Percentiles rank a stretch among this genome's conserved stretches.
phyloP scores from a whole-genome alignment of 768 basidiomycete species.

The Rickenella mellea region DNA sequence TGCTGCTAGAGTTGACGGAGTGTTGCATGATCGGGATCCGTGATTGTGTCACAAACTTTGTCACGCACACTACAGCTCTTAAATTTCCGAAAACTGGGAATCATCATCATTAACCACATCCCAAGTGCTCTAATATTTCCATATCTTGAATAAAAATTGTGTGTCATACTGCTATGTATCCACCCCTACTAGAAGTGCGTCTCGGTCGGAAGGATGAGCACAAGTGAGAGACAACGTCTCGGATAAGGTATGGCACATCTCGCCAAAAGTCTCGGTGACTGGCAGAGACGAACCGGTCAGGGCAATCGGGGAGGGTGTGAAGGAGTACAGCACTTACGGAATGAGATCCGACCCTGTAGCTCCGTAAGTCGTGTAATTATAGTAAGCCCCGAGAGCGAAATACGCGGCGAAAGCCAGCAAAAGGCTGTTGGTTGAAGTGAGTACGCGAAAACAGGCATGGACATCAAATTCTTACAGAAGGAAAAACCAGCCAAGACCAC shows the following conservation, averaged over 20 bases:
- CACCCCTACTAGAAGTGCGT: slow-evolving; percentile 52
- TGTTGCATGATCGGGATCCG: too few species aligned
- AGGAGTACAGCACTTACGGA: slow-evolving; percentile 55
- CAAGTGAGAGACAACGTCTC: slow-evolving; percentile 68
- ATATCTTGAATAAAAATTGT: too few species aligned
- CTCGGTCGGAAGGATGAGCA: slow-evolving; percentile 66
- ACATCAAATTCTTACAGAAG: slow-evolving; percentile 47
- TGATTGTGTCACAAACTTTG: too few species aligned
- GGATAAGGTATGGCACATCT: slow-evolving; percentile 80
- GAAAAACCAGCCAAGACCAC: slow-evolving; percentile 86
- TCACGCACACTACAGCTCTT: too few species aligned
- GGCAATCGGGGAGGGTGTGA: slow-evolving; percentile 5
- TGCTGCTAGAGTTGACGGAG: too few species aligned
- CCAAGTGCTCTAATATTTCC: too few species aligned
- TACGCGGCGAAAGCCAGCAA: slow-evolving; percentile 61
- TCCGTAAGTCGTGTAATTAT: slow-evolving; percentile 84
- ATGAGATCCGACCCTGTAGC: slow-evolving; percentile 76
- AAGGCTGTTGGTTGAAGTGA: slow-evolving; percentile 27
- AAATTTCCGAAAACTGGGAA: too few species aligned
- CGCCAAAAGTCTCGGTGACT: slow-evolving; percentile 89
- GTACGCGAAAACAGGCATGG: not conserved
- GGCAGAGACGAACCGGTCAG: slow-evolving; percentile 2
- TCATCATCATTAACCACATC: too few species aligned
- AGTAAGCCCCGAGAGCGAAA: slow-evolving; percentile 72
- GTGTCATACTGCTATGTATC: slow-evolving; percentile 71